Evolutionary conservation across 805 yeast species (phyloP).

Genomic region (Ogataea neopini): DNA sequence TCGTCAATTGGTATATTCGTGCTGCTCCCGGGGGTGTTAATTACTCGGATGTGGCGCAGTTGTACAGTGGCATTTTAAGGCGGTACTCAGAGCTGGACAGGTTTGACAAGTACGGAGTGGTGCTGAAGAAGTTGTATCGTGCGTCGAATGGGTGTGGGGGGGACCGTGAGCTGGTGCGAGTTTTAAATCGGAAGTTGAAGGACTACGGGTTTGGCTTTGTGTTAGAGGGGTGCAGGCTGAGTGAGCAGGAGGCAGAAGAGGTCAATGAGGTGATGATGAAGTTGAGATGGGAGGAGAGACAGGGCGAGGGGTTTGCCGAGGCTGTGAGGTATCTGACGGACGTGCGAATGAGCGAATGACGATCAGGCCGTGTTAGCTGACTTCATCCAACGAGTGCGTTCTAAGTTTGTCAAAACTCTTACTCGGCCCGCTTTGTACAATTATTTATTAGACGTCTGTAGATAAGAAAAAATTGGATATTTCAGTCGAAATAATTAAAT

Average conservation of each 20-base stretch:
- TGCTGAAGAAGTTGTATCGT: constrained; percentile 10
- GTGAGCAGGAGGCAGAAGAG: constrained; percentile 3
- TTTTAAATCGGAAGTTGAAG: constrained; percentile 2
- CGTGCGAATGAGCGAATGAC: background rate
- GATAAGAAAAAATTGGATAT: too few species aligned
- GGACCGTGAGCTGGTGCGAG: background rate
- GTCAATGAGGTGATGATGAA: constrained; percentile 5
- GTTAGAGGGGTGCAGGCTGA: constrained; percentile 5
- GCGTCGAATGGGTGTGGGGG: constrained; percentile 3
- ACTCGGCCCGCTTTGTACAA: too few species aligned
- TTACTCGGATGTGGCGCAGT: background rate
- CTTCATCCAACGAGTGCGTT: too few species aligned
- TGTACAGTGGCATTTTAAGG: constrained; percentile 3
- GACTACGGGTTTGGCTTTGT: constrained; percentile 6
- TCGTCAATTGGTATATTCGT: constrained; percentile 5
- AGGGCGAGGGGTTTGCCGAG: constrained; percentile 9
- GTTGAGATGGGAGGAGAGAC: constrained; percentile 8
- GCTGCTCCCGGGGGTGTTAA: background rate
- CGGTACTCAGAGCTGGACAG: background rate
- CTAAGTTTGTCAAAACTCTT: too few species aligned
- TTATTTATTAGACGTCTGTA: too few species aligned
- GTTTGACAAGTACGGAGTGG: constrained; percentile 7
- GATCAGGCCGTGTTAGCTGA: too few species aligned
- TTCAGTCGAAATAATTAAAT: too few species aligned
- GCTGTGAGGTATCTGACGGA: constrained; percentile 11